Evolutionary conservation across 2,329 filamentous ascomycete species (phyloP).

Genomic region (Cladosporium halotolerans): DNA sequence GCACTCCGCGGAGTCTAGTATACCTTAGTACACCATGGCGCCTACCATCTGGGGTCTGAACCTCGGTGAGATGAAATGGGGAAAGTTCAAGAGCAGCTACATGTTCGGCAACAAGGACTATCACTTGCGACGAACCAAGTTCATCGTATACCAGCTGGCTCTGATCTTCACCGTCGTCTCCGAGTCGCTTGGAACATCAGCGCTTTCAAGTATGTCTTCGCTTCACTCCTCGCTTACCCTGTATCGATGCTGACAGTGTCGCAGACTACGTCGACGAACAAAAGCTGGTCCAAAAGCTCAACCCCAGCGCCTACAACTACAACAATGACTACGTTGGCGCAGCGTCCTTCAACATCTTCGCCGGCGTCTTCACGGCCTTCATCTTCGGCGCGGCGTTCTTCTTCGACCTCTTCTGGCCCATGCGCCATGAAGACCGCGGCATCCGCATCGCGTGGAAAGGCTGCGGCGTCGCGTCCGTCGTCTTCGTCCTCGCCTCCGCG

Average conservation of each 20-base stretch:
- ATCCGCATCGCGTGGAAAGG: conserved; percentile 52
- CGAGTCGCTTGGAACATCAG: conserved; percentile 51
- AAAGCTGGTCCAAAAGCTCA: conserved; percentile 38
- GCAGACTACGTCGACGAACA: conserved; percentile 52
- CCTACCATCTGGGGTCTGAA: conserved; percentile 53
- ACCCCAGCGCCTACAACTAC: conserved; percentile 39
- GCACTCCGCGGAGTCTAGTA: too few species aligned
- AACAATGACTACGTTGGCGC: conserved; percentile 53
- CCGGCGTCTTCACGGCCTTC: conserved; percentile 51
- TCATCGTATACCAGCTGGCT: conserved; percentile 54
- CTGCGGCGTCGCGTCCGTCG: conserved; percentile 43
- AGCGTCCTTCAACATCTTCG: conserved; percentile 53
- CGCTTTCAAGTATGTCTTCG: conserved; percentile 42
- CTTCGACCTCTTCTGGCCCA: conserved; percentile 57
- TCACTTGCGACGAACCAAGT: conserved; percentile 51
- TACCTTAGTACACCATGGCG: conserved; percentile 19
- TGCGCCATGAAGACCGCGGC: conserved; percentile 42
- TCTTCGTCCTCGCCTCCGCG: conserved; percentile 44
- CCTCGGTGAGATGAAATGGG: conserved; percentile 52
- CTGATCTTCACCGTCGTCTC: conserved; percentile 54
- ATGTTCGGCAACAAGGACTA: conserved; percentile 51
- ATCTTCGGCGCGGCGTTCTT: conserved; percentile 56
- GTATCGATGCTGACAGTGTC: background rate
- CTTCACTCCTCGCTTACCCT: background rate
- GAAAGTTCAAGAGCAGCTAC: conserved; percentile 51